Percentiles rank a stretch among this genome's conserved stretches.
Evolutionary conservation across 2,329 filamentous ascomycete species (phyloP).

Genomic region (Xylaria sp.): DNA sequence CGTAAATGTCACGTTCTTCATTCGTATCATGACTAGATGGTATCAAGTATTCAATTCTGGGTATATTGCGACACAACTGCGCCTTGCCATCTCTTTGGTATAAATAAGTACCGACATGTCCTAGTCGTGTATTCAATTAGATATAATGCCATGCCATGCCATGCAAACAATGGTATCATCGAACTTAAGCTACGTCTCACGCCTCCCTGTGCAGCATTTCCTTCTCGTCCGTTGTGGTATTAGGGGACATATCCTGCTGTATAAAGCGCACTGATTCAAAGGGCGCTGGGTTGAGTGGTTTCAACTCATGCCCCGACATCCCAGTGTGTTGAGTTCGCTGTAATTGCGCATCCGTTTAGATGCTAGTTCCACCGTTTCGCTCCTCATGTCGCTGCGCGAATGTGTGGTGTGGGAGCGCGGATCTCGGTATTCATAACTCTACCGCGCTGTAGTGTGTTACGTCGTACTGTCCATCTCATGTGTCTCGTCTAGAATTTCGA

Average conservation of each 20-base stretch:
- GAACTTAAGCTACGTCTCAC: neutral
- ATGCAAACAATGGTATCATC: neutral
- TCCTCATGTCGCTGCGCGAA: neutral
- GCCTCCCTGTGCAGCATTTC: neutral
- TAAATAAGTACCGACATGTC: neutral
- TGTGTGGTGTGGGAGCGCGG: neutral
- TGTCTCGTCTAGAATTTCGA: neutral
- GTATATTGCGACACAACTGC: neutral
- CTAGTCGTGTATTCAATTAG: neutral
- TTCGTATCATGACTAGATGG: neutral
- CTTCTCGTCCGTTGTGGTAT: neutral
- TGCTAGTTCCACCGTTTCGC: neutral
- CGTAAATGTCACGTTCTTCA: neutral
- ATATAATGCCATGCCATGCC: neutral
- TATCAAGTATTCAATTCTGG: neutral
- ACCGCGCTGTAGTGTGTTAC: neutral
- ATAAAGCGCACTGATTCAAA: neutral
- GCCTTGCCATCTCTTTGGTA: neutral
- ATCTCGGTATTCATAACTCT: neutral
- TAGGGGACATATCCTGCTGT: neutral
- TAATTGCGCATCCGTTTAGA: neutral
- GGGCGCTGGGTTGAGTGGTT: neutral
- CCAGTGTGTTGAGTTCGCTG: neutral
- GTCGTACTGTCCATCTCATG: neutral
- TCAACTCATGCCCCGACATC: neutral